A percentile compares a stretch with the other conserved stretches of the same genome.
Conservation (phyloP, 2,329 filamentous ascomycete genomes). For the Ophiostoma pallidulum region DNA sequence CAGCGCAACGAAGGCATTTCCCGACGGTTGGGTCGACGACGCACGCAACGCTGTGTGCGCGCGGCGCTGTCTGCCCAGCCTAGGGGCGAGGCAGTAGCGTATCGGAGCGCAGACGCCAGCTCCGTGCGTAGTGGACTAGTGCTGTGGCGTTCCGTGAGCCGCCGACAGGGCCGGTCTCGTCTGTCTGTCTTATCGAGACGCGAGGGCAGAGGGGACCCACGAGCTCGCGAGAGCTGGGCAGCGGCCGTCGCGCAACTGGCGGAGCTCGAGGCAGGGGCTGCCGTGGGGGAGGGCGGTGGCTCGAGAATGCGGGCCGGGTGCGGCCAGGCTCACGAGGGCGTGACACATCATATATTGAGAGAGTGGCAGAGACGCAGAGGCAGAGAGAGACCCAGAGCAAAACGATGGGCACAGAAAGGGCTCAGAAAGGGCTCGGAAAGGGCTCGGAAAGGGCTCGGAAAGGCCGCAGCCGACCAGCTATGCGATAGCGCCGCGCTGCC, state of each 20-base stretch:
- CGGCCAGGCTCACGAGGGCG: not conserved
- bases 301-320: not conserved
- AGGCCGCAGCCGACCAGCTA: constrained; percentile 4
- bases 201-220: not conserved
- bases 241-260: too few relatives aligned
- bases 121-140: constrained; percentile 9
- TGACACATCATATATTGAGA: not conserved
- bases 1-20: too few relatives aligned
- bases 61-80: too few relatives aligned
- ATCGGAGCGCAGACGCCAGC: constrained; percentile 13
- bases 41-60: too few relatives aligned
- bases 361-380: not conserved
- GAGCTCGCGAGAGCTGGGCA: not conserved
- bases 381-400: not conserved
- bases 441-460: too few relatives aligned
- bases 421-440: too few relatives aligned
- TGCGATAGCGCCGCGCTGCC: constrained; percentile 9
- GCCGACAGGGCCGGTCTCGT: constrained; percentile 3
- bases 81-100: constrained; percentile 11
- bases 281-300: too few relatives aligned
- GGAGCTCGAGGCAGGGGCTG: not conserved
- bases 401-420: not conserved
- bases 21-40: too few relatives aligned
- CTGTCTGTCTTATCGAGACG: not conserved
- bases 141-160: constrained; percentile 7